Conservation (phyloP, 257 asterid genomes). For the Rhazya stricta region DNA sequence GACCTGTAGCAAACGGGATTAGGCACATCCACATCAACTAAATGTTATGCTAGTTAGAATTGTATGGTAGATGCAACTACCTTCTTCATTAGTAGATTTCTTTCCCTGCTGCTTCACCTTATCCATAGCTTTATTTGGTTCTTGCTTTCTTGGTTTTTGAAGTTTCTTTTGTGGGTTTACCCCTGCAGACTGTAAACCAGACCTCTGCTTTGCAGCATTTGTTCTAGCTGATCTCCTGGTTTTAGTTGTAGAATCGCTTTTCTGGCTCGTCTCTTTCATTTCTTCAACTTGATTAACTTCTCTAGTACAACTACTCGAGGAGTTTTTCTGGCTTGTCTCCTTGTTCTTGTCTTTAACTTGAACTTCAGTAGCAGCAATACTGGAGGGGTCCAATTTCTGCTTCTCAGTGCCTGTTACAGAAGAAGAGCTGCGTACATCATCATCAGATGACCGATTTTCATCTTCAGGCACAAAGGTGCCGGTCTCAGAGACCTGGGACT, state of each 20-base stretch:
- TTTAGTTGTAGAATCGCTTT: slow-evolving; percentile 34
- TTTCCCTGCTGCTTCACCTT: slow-evolving; percentile 53
- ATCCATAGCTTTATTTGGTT: slow-evolving; percentile 23
- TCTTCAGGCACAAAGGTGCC: slow-evolving; percentile 58
- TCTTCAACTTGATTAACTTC: slow-evolving; percentile 33
- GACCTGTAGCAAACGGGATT: slow-evolving; percentile 33
- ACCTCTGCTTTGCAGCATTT: slow-evolving; percentile 32
- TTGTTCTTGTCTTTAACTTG: slow-evolving; percentile 35
- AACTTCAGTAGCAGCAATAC: slow-evolving; percentile 26
- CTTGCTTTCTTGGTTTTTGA: slow-evolving; percentile 53
- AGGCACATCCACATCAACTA: background rate
- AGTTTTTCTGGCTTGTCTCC: slow-evolving; percentile 28
- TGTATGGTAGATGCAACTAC: slow-evolving; percentile 20
- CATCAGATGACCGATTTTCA: slow-evolving; percentile 54
- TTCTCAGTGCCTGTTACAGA: slow-evolving; percentile 46
- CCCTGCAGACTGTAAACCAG: slow-evolving; percentile 34
- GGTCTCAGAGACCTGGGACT: slow-evolving; percentile 48
- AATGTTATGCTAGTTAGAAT: background rate
- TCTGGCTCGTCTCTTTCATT: slow-evolving; percentile 28
- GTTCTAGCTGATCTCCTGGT: slow-evolving; percentile 37
- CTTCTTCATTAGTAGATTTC: slow-evolving; percentile 47
- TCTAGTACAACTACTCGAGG: slow-evolving; percentile 25
- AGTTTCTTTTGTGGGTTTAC: slow-evolving; percentile 43
- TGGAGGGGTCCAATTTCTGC: slow-evolving; percentile 35
- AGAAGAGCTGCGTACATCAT: slow-evolving; percentile 56